A percentile compares a stretch with the other conserved stretches of the same genome.
phyloP scores from a whole-genome alignment of 192 early-diverging fungal species.

The Umbelopsis ramanniana region DNA sequence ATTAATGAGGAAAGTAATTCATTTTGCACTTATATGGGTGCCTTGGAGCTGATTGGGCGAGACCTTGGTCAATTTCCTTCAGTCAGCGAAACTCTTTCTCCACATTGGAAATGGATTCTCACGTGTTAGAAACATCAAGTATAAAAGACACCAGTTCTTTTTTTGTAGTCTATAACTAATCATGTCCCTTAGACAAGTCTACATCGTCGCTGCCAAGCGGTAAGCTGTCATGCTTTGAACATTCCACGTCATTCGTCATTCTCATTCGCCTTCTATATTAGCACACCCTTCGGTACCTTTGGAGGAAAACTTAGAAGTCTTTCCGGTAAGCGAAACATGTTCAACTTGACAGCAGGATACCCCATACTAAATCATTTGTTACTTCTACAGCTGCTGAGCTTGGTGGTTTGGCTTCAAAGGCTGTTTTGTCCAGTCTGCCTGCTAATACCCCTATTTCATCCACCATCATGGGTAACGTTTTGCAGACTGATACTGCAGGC shows the following conservation, averaged over 20 bases:
- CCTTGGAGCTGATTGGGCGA: too few relatives aligned
- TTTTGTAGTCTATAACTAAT: neutral
- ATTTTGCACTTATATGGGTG: too few relatives aligned
- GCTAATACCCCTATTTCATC: conserved; percentile 75
- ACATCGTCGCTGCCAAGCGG: conserved; percentile 80
- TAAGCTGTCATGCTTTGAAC: neutral
- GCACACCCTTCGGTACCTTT: conserved; percentile 89
- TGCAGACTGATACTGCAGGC: conserved; percentile 81
- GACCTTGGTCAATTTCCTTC: too few relatives aligned
- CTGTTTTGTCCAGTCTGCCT: conserved; percentile 80
- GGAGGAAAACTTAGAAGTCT: conserved; percentile 91
- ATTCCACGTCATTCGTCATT: neutral
- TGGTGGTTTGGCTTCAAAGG: conserved; percentile 91
- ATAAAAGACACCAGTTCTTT: neutral
- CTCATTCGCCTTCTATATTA: conserved; percentile 22
- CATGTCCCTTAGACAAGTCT: conserved; percentile 62
- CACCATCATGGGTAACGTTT: conserved; percentile 95
- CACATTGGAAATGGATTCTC: neutral
- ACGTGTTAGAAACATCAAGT: neutral
- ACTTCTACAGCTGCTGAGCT: conserved; percentile 65
- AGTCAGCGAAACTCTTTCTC: neutral
- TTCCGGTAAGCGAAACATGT: conserved; percentile 52
- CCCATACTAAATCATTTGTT: neutral
- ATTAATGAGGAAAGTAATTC: too few relatives aligned
- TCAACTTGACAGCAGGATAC: neutral